Percentiles rank a stretch among this genome's conserved stretches.
phyloP scores from a whole-genome alignment of 345 rosid species.

The Murraya koenigii region DNA sequence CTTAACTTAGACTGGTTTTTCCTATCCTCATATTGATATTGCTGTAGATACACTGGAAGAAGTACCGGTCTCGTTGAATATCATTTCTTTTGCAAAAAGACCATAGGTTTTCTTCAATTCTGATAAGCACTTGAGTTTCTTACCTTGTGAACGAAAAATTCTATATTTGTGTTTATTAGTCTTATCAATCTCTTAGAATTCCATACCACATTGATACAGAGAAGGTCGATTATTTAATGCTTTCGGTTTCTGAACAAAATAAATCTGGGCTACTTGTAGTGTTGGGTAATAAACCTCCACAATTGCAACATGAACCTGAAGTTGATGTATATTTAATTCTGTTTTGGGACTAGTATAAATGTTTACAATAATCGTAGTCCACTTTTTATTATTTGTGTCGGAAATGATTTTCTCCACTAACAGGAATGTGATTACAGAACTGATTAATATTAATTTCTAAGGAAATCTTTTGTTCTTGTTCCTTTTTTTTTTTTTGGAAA shows the following conservation, averaged over 20 bases:
- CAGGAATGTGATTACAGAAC: neutral
- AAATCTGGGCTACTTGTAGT: neutral
- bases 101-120: neutral
- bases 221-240: neutral
- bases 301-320: neutral
- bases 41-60: too few species aligned
- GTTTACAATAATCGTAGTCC: neutral
- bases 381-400: neutral
- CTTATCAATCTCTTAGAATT: neutral
- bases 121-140: neutral
- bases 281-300: neutral
- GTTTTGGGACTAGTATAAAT: neutral
- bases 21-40: too few species aligned
- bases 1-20: neutral
- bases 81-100: neutral
- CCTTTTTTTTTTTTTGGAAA: neutral
- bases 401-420: neutral
- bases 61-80: too few species aligned
- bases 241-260: neutral
- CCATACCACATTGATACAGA: neutral
- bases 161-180: neutral
- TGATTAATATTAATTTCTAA: neutral
- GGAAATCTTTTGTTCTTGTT: neutral
- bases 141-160: neutral
- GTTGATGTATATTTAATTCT: neutral